Evolutionary conservation across 352 stramenopile species (phyloP).

Genomic region (Globisporangium radiosum): DNA sequence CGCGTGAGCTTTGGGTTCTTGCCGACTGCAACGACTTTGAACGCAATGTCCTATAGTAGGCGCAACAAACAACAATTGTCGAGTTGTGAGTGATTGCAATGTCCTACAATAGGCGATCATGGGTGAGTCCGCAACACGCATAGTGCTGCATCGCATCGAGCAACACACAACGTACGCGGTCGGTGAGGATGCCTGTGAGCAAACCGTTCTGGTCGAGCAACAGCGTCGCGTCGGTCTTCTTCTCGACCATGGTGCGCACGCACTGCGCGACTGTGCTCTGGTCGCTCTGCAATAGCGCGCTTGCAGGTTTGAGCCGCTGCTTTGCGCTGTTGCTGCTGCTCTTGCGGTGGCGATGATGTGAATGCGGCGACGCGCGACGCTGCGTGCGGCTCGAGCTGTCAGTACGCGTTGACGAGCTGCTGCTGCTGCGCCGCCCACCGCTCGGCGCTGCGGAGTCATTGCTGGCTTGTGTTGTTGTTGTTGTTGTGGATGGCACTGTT

Average conservation of each 20-base stretch:
- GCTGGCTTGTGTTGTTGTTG: too few relatives aligned
- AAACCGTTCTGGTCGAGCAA: conserved; percentile 84
- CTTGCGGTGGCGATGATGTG: conserved; percentile 11
- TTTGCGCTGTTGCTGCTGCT: conserved; percentile 20
- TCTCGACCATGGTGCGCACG: conserved; percentile 81
- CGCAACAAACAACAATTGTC: too few relatives aligned
- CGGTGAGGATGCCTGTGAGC: conserved; percentile 94
- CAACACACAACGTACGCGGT: conserved; percentile 48
- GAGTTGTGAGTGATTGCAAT: too few relatives aligned
- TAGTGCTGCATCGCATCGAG: not conserved
- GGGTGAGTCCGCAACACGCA: too few relatives aligned
- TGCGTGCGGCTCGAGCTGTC: conserved; percentile 18
- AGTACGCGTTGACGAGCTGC: not conserved
- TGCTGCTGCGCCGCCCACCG: conserved; percentile 3
- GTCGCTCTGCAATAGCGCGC: conserved; percentile 68
- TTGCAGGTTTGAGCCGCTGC: conserved; percentile 57
- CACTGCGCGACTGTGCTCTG: conserved; percentile 63
- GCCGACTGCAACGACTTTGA: conserved; percentile 88
- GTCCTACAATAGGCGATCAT: too few relatives aligned
- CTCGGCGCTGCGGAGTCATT: too few relatives aligned
- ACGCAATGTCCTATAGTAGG: conserved; percentile 84
- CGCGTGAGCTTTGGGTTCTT: conserved; percentile 70
- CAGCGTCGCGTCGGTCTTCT: conserved; percentile 90
- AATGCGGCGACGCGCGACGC: conserved; percentile 10
- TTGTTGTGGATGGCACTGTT: too few relatives aligned